Evolutionary conservation across 2,329 filamentous ascomycete species (phyloP), one percentile per base, ranked within the genome.

Genomic region (Aspergillus vadensis): DNA sequence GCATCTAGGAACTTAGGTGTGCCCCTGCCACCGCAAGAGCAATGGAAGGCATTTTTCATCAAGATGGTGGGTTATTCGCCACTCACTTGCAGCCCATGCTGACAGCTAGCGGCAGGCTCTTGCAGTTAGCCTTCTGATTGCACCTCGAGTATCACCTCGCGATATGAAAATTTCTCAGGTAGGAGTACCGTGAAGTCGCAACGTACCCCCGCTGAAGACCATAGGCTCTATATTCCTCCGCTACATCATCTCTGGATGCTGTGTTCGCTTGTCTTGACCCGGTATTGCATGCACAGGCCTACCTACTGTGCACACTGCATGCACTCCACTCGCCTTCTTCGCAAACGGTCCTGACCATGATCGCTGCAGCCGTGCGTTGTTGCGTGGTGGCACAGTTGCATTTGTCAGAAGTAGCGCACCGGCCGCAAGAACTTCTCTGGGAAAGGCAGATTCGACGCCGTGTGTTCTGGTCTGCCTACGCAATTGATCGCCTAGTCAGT

Each of bases 311-410:
- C 53, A 55, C 53, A 5, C 27, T 55, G 53, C 53, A 55, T 36
- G 53, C 53, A 14, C 53, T 55, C 0, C 53, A 55, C 30, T 55
- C 53, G 23, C 53, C 53, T 19, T 55, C 53, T 5, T 55, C 53
- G 19, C 53, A 55, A 17, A 55, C 53, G 6, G 53, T 55, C 15
- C 17, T 55, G 25, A 55, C 53, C 4, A 55, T 55, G 53, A 55
- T 55, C 5, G 47, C 53, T 15, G 53, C 53, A 19, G 53, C 53
- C 10, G 32, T 55, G 53, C 53, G 53, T 19, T 55, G 53, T 15
- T 55, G 53, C 39, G 53, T 55, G 9, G 47, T 47, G n/a, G 53
- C 53, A 44, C 53, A 55, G 25, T 10, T 55, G 41, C 53, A 55
- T 27, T n/a, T 44, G 3, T n/a, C 9, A 5, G 7, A 10, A 8